A percentile compares a stretch with the other conserved stretches of the same genome.
phyloP scores from a whole-genome alignment of 495 filamentous ascomycete genomes.

The Hypoxylon crocopeplum region DNA sequence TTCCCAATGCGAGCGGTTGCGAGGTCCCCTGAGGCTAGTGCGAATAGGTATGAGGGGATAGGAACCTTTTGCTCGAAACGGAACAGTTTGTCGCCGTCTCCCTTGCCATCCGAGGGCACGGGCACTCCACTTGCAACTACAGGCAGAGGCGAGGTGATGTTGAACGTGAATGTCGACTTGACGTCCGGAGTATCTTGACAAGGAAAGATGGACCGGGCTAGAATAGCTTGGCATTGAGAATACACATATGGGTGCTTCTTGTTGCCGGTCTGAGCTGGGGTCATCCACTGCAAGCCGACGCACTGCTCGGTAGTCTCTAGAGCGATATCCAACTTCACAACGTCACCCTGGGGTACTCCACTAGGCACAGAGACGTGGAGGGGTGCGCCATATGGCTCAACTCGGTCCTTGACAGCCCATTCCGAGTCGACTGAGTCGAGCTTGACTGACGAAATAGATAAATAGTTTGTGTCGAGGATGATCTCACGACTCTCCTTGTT shows the following conservation, averaged over 20 bases:
- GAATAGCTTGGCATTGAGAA: constrained; percentile 96
- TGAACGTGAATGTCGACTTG: constrained; percentile 88
- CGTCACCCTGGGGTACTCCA: constrained; percentile 65
- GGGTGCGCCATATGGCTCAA: constrained; percentile 80
- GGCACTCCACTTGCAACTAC: constrained; percentile 88
- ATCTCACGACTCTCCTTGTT: constrained; percentile 74
- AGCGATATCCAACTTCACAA: constrained; percentile 66
- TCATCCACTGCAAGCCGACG: constrained; percentile 93
- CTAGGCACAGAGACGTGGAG: constrained; percentile 74
- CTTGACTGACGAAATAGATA: constrained; percentile 72
- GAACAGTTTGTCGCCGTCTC: constrained; percentile 66
- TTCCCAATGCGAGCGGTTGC: constrained; percentile 83
- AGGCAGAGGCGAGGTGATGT: constrained; percentile 82
- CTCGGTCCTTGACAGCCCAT: constrained; percentile 72
- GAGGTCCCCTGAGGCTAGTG: constrained; percentile 89
- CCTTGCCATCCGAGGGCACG: constrained; percentile 58
- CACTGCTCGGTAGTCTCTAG: constrained; percentile 80
- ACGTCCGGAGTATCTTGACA: constrained; percentile 97
- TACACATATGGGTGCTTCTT: constrained; percentile 96
- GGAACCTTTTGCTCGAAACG: constrained; percentile 87
- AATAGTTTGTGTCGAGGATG: constrained; percentile 83
- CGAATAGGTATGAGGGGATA: constrained; percentile 93
- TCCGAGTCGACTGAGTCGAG: constrained; percentile 61
- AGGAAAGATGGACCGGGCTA: constrained; percentile 89
- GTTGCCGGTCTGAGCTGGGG: constrained; percentile 87